Base-by-base conservation (phyloP, 805 yeast genomes). In the Zygosaccharomyces bailii region DNA sequence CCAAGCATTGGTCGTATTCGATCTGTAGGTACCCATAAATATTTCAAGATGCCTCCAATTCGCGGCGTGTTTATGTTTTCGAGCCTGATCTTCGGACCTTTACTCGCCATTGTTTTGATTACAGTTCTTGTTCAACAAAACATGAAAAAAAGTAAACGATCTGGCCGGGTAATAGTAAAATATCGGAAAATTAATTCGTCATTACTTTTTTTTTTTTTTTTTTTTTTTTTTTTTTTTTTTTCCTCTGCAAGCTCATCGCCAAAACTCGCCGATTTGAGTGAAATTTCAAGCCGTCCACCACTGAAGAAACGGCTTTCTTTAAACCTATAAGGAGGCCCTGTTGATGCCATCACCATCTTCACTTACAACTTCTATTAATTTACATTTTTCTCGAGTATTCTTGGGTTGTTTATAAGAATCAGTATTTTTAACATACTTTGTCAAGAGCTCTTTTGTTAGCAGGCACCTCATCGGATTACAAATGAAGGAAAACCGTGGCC, bases 401-500 rank as follows among this genome's bases (percentile, higher is more conserved):
- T 37, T 27, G 16, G 14, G 13, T 16, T 27, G 31, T 7, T 27
- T 27, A 27, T 27, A 27, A 27, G 31, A 27, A 16, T n/a, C 10
- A n/a, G 13, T n/a, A 27, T n/a, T 27, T 27, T n/a, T 27, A 13
- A 10, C 14, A 27, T 13, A 7, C 6, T n/a, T 10, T 16, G 31
- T 16, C 16, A 27, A 27, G 16, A 27, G 31, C 2, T 2, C 24
- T 14, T n/a, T 18, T 19, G n/a, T 11, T 2, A 13, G 11, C 29
- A 16, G 7, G 17, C 31, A 27, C 31, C 31, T n/a, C 31, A 27
- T n/a, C 14, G 16, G 31, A 27, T 4, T 11, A 27, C 13, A 27
- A n/a, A 42, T 34, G 29, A 42, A 34, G 17, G 34, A 41, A 20
- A 21, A n/a, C 21, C 40, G 36, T 37, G 34, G 42, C 33, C 30